Percentiles rank a stretch among this genome's conserved stretches.
These are phyloP conservation scores for Moesziomyces sp. DNA, from an alignment of 1,284 basidiomycete genomes.

Conservation along the genomic window DNA sequence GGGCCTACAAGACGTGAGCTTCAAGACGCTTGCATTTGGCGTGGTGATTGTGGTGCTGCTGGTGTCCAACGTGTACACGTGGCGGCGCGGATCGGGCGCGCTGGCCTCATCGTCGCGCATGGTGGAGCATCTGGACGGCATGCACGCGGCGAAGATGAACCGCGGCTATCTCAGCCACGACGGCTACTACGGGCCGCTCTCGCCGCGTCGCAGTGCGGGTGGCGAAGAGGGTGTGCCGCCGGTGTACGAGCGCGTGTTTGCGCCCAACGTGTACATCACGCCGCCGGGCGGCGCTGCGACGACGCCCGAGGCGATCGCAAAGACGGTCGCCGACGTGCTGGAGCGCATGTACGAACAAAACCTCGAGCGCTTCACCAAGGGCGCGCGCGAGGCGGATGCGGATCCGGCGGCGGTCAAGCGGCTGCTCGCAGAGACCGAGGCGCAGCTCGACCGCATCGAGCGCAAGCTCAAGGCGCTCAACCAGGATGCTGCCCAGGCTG, in stretches of 20 bases:
- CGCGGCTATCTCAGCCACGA: constrained; percentile 38
- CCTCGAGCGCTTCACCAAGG: constrained; percentile 4
- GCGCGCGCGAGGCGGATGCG: constrained; percentile 31
- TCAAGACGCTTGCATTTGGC: constrained; percentile 52
- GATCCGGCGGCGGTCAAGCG: constrained; percentile 72
- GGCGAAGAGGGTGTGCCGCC: neutral
- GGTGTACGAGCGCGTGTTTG: constrained; percentile 32
- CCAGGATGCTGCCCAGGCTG: constrained; percentile 2
- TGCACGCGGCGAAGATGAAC: constrained; percentile 28
- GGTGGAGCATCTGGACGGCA: constrained; percentile 19
- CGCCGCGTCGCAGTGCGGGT: constrained; percentile 11
- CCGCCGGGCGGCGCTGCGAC: constrained; percentile 33
- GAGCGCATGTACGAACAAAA: constrained; percentile 57
- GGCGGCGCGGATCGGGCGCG: constrained; percentile 10
- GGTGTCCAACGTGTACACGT: constrained; percentile 65
- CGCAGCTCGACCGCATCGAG: constrained; percentile 71
- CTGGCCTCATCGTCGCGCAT: constrained; percentile 3
- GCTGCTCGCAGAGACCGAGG: constrained; percentile 68
- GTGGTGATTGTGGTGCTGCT: constrained; percentile 65
- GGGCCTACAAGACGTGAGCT: constrained; percentile 26
- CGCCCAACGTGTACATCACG: constrained; percentile 45
- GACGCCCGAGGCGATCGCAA: constrained; percentile 61
- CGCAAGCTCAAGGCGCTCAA: constrained; percentile 52
- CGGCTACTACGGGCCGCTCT: constrained; percentile 31
- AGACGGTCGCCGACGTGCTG: constrained; percentile 64